These are phyloP conservation scores for Diaporthe citrichinensis DNA, from an alignment of 2,329 filamentous ascomycete genomes.

Conservation along the genomic window DNA sequence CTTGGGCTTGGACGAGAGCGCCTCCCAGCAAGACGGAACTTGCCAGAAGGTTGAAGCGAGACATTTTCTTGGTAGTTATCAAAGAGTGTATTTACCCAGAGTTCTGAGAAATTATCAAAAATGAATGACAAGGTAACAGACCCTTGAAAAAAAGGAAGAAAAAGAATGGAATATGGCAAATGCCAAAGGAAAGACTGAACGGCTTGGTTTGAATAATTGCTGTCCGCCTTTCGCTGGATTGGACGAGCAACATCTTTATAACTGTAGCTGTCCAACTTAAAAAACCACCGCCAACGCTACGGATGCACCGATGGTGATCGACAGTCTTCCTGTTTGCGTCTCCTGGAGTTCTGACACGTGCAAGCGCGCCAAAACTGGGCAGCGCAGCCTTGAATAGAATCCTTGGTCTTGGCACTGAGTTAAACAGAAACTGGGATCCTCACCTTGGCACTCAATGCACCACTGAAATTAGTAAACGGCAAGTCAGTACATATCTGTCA, in stretches of 20 bases:
- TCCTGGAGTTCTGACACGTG: background rate
- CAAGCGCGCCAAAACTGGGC: background rate
- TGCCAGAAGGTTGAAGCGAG: constrained; percentile 6
- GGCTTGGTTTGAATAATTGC: background rate
- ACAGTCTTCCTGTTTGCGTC: background rate
- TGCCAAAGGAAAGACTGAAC: background rate
- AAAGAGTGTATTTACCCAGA: background rate
- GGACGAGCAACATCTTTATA: background rate
- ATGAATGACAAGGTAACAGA: background rate
- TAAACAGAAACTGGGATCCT: background rate
- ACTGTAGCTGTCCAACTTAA: background rate
- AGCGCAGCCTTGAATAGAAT: background rate
- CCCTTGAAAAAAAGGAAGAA: too few species aligned
- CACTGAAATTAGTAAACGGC: too few species aligned
- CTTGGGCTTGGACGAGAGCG: background rate
- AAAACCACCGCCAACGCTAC: background rate
- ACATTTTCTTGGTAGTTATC: background rate
- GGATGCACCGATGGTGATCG: background rate
- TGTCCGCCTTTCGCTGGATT: background rate
- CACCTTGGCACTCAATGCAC: background rate
- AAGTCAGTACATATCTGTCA: background rate
- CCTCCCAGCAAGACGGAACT: background rate
- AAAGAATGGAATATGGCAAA: background rate
- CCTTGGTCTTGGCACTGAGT: background rate
- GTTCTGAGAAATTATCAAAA: background rate